Evolutionary conservation across 164 flowering plant species (phyloP), one percentile per base, ranked within the genome.

Genomic region (Tetrastigma voinierianum): DNA sequence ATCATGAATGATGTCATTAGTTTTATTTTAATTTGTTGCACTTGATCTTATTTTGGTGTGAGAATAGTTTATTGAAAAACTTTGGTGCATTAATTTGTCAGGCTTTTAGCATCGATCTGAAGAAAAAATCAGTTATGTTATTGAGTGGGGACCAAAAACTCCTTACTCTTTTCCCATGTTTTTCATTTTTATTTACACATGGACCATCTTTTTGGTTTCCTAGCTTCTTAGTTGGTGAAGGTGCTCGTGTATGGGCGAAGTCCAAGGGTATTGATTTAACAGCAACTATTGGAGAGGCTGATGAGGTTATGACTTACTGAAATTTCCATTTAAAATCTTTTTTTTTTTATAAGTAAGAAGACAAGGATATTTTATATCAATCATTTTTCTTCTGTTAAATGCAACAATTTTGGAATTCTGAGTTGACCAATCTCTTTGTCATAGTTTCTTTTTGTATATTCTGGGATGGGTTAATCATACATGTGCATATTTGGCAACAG

Each of bases 161-260:
- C 11, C 15, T 48, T 7, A n/a, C n/a, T n/a, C 52, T 20, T 46
- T 11, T 51, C 13, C 44, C 14, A 15, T 59, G 9, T 56, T 45
- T 43, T 54, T 15, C n/a, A 19, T 48, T 54, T 12, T 66, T 14
- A 17, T 67, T 51, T n/a, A 18, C 47, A 59, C n/a, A 25, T 59
- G 23, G 56, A 40, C 46, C 20, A 32, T 48, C n/a, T 51, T 23
- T 43, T 66, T 51, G 55, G 25, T 61, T 62, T 25, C 14, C 44
- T 79, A 95, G 98, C 71, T 91, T 95, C 64, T 81, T 92, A 77
- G 98, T 82, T 68, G 97, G 97, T 67, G 96, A 90, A 81, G 93
- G 97, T 71, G 97, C 97, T 9, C 86, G 83, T 13, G 47, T 21
- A 52, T 95, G 98, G 98, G 96, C 94, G 21, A 80, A 68, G 65